phyloP scores from a whole-genome alignment of 2,329 filamentous ascomycete species.

The Proliferodiscus dingleyae region DNA sequence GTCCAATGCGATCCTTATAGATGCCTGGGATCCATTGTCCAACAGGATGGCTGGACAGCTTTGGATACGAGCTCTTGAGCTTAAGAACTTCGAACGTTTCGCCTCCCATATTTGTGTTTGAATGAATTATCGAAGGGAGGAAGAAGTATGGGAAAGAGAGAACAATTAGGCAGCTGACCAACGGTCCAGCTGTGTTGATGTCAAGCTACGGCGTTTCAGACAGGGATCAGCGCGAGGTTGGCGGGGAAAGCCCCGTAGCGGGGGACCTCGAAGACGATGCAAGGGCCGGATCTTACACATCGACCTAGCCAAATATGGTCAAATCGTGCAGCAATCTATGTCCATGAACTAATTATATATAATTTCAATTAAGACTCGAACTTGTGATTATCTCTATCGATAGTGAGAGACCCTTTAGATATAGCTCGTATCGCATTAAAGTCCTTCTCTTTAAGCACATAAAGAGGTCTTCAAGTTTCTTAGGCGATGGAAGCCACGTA shows the following conservation, averaged over 20 bases:
- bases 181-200: conserved; percentile 6
- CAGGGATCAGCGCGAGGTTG: conserved; percentile 4
- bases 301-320: no score
- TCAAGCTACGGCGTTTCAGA: conserved; percentile 2
- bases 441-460: no score
- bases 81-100: conserved; percentile 25
- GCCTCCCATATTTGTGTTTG: conserved; percentile 30
- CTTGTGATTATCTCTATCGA: no score
- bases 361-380: no score
- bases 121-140: conserved; percentile 10
- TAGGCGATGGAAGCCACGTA: no score
- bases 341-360: no score
- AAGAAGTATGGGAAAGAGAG: conserved; percentile 7
- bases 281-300: no score
- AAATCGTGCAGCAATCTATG: no score
- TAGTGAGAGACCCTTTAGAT: no score
- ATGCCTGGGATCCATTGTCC: conserved; percentile 81
- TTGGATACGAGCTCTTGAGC: conserved; percentile 29
- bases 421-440: no score
- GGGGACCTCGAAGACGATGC: no score
- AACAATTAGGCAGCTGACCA: not conserved
- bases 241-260: not conserved
- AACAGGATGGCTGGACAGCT: conserved; percentile 40
- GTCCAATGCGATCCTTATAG: conserved; percentile 76
- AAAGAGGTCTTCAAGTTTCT: no score